Evolutionary conservation across 1,284 basidiomycete species (phyloP), one percentile per base, ranked within the genome.

Genomic region (Boletus smithii): DNA sequence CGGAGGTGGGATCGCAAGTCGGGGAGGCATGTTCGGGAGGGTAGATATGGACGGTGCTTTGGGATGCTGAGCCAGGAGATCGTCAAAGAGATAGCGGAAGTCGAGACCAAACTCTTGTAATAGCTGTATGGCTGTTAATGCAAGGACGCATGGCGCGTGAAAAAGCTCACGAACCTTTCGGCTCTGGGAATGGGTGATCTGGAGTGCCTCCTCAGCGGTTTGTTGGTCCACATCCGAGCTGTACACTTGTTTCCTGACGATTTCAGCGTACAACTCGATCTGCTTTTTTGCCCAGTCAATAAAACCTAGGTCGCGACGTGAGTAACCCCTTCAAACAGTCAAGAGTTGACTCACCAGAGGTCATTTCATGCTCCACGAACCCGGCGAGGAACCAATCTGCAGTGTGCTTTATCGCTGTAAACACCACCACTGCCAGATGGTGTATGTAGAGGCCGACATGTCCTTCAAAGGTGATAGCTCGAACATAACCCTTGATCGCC

Each of bases 371-470:
- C 66, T 97, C 95, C 67, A 87, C 91, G 70, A 97, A 99, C 40
- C 92, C 95, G 1, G 85, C 85, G 63, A 97, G 78, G 68, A 93
- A 99, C 97, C 95, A 99, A 67, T 99, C 95, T 33, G 90, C 90
- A 2, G 95, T 97, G 63, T 99, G 91, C 65, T 93, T 94, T 67
- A 95, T 87, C 7, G 88, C 81, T 0, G 90, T 93, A 59, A 95
- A 95, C 51, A 86, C 79, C 0, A 95, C 87, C 44, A 91, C 76
- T 0, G 88, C 81, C 33, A 95, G 72, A 60, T 94, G 88, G 14
- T 83, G 83, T 41, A 95, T 75, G 56, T 89, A 95, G 42, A 85
- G 74, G 6, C 79, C 78, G n/a, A 91, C 79, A 58, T 95, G 86
- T 2, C 95, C 95, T 60, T 97, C 93, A 58, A 95, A 95, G 45